These are phyloP conservation scores for Tuber borchii DNA, from an alignment of 495 filamentous ascomycete genomes.

Conservation along the genomic window DNA sequence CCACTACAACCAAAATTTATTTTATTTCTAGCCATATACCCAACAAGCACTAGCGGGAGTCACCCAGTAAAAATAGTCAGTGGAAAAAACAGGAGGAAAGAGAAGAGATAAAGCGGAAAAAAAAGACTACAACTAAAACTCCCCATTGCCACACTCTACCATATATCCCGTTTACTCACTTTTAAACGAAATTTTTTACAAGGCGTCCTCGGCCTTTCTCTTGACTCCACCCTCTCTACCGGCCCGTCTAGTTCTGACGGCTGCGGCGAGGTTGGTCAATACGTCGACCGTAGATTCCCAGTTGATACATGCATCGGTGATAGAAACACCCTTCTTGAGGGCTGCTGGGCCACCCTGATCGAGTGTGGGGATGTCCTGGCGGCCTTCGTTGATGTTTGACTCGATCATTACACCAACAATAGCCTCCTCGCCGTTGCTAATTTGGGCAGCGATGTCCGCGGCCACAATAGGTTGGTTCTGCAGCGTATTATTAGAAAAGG, in stretches of 20 bases:
- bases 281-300: conserved; percentile 84
- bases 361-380: conserved; percentile 76
- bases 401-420: conserved; percentile 99
- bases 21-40: neutral
- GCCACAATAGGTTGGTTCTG: conserved; percentile 90
- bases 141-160: conserved; percentile 4
- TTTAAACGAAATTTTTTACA: conserved; percentile 9
- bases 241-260: conserved; percentile 65
- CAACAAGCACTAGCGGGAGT: neutral
- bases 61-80: neutral
- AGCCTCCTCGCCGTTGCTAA: conserved; percentile 75
- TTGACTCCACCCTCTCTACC: conserved; percentile 22
- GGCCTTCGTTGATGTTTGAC: conserved; percentile 91
- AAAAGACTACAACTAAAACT: neutral
- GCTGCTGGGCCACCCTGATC: conserved; percentile 61
- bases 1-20: neutral
- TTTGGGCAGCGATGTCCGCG: conserved; percentile 70
- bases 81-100: neutral
- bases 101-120: conserved; percentile 3
- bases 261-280: conserved; percentile 77
- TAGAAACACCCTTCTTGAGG: conserved; percentile 86
- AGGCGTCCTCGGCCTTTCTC: conserved; percentile 30
- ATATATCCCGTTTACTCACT: neutral
- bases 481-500: conserved; percentile 3
- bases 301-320: conserved; percentile 95